Evolutionary conservation across 2,329 filamentous ascomycete species (phyloP).

Genomic region (Claviceps arundinis): DNA sequence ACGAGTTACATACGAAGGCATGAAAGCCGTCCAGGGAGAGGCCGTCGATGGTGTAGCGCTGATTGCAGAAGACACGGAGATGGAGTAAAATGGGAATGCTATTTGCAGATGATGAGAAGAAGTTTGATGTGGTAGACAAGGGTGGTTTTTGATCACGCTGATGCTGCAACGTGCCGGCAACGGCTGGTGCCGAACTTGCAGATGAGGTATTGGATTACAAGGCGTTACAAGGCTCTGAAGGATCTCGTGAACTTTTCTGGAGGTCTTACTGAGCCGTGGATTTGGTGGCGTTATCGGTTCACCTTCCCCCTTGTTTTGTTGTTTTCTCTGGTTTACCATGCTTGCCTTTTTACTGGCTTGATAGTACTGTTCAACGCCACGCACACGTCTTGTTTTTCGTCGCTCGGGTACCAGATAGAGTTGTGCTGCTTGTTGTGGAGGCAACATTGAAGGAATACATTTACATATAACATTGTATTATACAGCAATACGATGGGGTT

Average conservation of each 20-base stretch:
- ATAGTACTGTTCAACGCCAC: slow-evolving; percentile 1
- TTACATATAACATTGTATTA: not conserved
- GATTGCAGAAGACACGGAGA: slow-evolving; percentile 28
- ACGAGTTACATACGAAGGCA: slow-evolving; percentile 47
- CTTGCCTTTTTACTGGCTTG: not conserved
- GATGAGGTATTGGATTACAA: slow-evolving; percentile 10
- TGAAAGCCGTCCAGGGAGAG: slow-evolving; percentile 39
- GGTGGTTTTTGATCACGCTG: not conserved
- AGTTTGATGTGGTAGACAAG: not conserved
- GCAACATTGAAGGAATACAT: not conserved
- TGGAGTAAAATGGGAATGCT: slow-evolving; percentile 19
- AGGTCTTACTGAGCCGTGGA: slow-evolving; percentile 14
- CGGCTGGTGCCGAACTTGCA: slow-evolving; percentile 8
- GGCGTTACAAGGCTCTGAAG: slow-evolving; percentile 24
- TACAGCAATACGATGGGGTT: not conserved
- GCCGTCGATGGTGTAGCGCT: slow-evolving; percentile 34
- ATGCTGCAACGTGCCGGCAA: not conserved
- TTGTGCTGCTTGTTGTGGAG: not conserved
- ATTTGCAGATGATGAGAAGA: not conserved
- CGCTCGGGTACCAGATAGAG: slow-evolving; percentile 1
- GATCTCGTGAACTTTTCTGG: slow-evolving; percentile 18
- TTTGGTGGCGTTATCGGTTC: slow-evolving; percentile 4
- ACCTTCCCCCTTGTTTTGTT: not conserved
- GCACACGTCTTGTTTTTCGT: not conserved
- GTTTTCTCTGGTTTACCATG: not conserved